Percentiles rank a stretch among this genome's conserved stretches.
These are phyloP conservation scores for Eucalyptus microcorys DNA, from an alignment of 345 rosid species.

Conservation along the genomic window DNA sequence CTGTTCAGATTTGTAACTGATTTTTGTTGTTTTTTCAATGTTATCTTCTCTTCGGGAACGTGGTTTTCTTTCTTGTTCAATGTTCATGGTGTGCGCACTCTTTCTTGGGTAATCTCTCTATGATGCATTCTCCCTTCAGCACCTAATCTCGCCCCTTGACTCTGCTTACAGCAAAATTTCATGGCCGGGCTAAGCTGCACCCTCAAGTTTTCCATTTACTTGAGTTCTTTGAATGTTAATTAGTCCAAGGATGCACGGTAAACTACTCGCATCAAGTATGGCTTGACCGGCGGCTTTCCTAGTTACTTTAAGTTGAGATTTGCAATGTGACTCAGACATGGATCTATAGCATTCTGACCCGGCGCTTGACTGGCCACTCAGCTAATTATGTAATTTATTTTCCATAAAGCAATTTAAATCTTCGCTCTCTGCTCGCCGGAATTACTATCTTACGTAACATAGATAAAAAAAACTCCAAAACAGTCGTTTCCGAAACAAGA, in stretches of 20 bases:
- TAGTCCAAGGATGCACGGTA: accelerated
- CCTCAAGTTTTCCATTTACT: neutral
- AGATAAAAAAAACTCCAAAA: too few relatives aligned
- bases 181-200: neutral
- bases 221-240: too few relatives aligned
- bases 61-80: neutral
- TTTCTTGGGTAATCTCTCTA: neutral
- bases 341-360: neutral
- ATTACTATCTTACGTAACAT: neutral
- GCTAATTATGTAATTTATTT: neutral
- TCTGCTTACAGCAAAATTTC: neutral
- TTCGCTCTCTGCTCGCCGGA: neutral
- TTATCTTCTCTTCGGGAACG: neutral
- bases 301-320: too few relatives aligned
- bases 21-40: too few relatives aligned
- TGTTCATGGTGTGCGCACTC: neutral
- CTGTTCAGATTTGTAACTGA: neutral
- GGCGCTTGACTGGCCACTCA: neutral
- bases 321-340: too few relatives aligned
- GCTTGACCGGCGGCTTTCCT: too few relatives aligned
- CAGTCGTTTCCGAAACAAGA: too few relatives aligned
- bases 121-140: neutral
- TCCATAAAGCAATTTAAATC: neutral
- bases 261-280: too few relatives aligned
- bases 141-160: neutral